Evolutionary conservation across 495 filamentous ascomycete species (phyloP).

Genomic region (Podospora pseudopauciseta): DNA sequence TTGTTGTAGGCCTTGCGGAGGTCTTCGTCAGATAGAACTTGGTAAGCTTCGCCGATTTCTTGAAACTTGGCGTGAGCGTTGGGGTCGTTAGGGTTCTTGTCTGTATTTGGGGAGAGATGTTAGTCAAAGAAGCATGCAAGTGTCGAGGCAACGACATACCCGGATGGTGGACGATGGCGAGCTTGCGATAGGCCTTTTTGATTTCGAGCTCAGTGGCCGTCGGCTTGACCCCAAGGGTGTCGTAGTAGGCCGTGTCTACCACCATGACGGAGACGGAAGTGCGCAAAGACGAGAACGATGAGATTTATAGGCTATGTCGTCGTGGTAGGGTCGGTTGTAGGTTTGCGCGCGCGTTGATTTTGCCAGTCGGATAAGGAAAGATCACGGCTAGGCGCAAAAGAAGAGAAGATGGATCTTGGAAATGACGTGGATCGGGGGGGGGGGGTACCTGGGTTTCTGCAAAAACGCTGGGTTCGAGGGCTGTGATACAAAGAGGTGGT

Average conservation of each 20-base stretch:
- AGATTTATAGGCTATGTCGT: neutral
- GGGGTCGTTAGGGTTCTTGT: slow-evolving; percentile 97
- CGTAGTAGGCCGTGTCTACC: slow-evolving; percentile 84
- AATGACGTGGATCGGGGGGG: neutral
- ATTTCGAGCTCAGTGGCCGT: slow-evolving; percentile 93
- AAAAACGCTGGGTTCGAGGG: neutral
- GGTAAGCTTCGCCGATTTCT: slow-evolving; percentile 93
- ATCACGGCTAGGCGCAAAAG: neutral
- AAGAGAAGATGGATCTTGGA: neutral
- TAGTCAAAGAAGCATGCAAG: slow-evolving; percentile 6
- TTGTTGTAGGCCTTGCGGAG: slow-evolving; percentile 92
- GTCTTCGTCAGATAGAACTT: slow-evolving; percentile 85
- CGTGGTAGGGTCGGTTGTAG: neutral
- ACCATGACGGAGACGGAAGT: slow-evolving; percentile 56
- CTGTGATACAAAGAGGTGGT: neutral
- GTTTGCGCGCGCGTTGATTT: neutral
- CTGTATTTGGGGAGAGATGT: slow-evolving; percentile 39
- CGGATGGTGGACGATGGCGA: slow-evolving; percentile 73
- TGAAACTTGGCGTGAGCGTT: slow-evolving; percentile 93
- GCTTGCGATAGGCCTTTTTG: slow-evolving; percentile 98
- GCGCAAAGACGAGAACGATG: neutral
- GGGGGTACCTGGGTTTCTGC: neutral
- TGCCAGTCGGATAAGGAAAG: neutral
- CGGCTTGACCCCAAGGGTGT: slow-evolving; percentile 80
- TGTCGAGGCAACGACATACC: slow-evolving; percentile 33